Base-by-base conservation (phyloP, 2,329 filamentous ascomycete genomes). In the Lasiodiplodia sp. region DNA sequence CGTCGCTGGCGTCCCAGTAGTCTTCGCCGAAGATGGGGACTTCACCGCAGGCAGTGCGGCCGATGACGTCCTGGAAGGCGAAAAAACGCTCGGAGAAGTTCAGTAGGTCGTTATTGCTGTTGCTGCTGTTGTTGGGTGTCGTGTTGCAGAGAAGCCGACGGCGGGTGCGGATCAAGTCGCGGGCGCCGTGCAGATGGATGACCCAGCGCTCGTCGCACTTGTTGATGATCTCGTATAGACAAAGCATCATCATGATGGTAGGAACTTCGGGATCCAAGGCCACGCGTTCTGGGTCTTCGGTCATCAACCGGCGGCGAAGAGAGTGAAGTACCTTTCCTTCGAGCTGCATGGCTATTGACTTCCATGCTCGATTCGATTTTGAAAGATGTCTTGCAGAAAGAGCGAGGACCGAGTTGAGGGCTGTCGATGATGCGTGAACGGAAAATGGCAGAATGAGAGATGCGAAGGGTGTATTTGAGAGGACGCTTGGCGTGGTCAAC, bases 41-140 rank as follows among this genome's bases (percentile, higher is more conserved):
- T 12, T 84, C 81, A 2, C 82, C 83, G 64, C 83, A 86, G 0
- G 84, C 84, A 0, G 84, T 86, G 40, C 83, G 79, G 34, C 84
- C 83, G 70, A 85, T 85, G 18, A 84, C 82, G 69, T 86, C 84
- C 69, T 85, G 84, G 16, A 84, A 85, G 3, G 84, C 84, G 67
- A 86, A 85, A 70, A 85, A 85, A 1, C 80, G 77, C 70, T 85
- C 83, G 0, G 82, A 80, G 6, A 79, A 76, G 2, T 73, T 79
- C 0, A 79, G 74, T 18, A 72, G 70, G 28, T 68, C 63, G 28
- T 69, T 69, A 14, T 66, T 62, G 23, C 52, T 31, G 71, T 73
- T 75, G 18, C 60, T 68, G 10, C 67, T 74, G n/a, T 56, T 69
- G 40, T 44, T 44, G 40, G 14, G 40, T 18, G 14, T 16, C 2